Evolutionary conservation across 2,329 filamentous ascomycete genomes (phyloP).

Genomic region (Clonostachys solani): DNA sequence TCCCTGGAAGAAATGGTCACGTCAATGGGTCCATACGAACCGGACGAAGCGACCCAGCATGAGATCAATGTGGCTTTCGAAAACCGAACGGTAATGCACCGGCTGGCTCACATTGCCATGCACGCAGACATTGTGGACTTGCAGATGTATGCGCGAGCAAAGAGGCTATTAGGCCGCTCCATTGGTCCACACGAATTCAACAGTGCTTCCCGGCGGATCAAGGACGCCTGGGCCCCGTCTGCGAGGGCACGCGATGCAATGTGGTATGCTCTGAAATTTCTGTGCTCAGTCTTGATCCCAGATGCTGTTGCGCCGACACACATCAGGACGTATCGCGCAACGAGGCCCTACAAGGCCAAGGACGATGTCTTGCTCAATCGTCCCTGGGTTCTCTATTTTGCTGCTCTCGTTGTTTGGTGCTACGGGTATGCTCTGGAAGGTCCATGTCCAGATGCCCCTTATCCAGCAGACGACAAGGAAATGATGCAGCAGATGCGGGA

Average conservation of each 20-base stretch:
- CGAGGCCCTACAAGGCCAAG: constrained; percentile 64
- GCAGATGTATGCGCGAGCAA: constrained; percentile 90
- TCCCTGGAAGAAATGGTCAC: constrained; percentile 60
- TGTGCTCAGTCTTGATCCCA: constrained; percentile 76
- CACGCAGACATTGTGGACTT: constrained; percentile 97
- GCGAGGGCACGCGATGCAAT: constrained; percentile 86
- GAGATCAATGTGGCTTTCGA: constrained; percentile 69
- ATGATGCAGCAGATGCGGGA: constrained; percentile 74
- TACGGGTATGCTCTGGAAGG: constrained; percentile 92
- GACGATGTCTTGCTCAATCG: constrained; percentile 88
- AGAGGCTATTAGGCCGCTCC: constrained; percentile 76
- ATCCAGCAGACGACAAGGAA: constrained; percentile 56
- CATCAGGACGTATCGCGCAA: constrained; percentile 25
- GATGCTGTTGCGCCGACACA: constrained; percentile 26
- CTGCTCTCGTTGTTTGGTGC: constrained; percentile 87
- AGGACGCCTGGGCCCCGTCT: constrained; percentile 82
- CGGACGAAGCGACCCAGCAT: constrained; percentile 56
- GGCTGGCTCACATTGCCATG: constrained; percentile 96
- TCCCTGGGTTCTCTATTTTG: constrained; percentile 94
- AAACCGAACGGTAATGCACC: constrained; percentile 83
- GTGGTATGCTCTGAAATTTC: constrained; percentile 86
- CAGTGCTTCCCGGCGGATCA: constrained; percentile 78
- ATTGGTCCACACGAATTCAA: constrained; percentile 80
- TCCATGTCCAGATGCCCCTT: constrained; percentile 49
- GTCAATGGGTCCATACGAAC: constrained; percentile 48